phyloP scores from a whole-genome alignment of 768 basidiomycete species.

The Leccinum uliginosum region DNA sequence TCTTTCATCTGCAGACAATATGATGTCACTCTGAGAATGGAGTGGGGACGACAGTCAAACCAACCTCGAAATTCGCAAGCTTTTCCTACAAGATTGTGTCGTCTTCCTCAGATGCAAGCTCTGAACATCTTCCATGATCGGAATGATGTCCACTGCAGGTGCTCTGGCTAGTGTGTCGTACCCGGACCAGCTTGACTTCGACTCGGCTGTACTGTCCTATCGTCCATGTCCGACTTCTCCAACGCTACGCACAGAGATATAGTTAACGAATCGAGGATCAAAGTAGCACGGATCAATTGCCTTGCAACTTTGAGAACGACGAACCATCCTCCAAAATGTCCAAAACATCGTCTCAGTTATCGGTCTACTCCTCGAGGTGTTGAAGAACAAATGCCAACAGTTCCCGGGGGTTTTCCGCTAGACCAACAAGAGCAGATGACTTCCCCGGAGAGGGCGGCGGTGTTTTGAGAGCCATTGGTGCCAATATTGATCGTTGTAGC shows the following conservation, averaged over 20 bases:
- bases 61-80: conserved; percentile 79
- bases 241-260: conserved; percentile 39
- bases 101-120: conserved; percentile 76
- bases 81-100: conserved; percentile 67
- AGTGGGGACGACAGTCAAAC: conserved; percentile 6
- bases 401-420: conserved; percentile 39
- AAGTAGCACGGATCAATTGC: conserved; percentile 16
- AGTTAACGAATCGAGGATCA: background rate
- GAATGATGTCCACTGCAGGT: conserved; percentile 56
- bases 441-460: conserved; percentile 16
- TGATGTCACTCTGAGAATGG: background rate
- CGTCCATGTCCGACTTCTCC: conserved; percentile 55
- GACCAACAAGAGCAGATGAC: conserved; percentile 22
- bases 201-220: conserved; percentile 75
- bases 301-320: conserved; percentile 79
- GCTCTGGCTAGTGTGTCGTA: conserved; percentile 51
- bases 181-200: conserved; percentile 58
- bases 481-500: conserved; percentile 32
- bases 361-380: conserved; percentile 79
- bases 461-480: conserved; percentile 25
- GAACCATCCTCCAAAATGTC: conserved; percentile 96
- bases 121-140: conserved; percentile 91
- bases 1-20: conserved; percentile 53
- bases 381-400: conserved; percentile 64
- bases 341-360: conserved; percentile 99